A percentile compares a stretch with the other conserved stretches of the same genome.
phyloP scores from a whole-genome alignment of 2,329 filamentous ascomycete genomes.

The Ophiostoma sp. region DNA sequence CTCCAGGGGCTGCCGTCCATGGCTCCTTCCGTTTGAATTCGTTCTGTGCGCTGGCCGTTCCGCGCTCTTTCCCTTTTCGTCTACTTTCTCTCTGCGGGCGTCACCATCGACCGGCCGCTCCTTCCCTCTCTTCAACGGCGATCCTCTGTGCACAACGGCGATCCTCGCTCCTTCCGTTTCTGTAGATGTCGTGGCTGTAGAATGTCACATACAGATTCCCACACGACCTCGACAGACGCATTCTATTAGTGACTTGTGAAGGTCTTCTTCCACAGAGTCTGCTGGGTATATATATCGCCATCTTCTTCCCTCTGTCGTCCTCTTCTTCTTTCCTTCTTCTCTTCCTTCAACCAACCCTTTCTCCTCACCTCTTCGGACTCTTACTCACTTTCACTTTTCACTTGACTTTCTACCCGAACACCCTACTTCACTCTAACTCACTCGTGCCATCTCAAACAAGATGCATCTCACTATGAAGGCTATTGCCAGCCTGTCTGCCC shows the following conservation, averaged over 20 bases:
- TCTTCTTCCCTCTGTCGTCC: neutral
- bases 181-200: too few relatives aligned
- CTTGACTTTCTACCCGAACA: neutral
- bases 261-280: too few relatives aligned
- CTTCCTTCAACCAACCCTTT: neutral
- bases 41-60: neutral
- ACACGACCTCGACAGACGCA: neutral
- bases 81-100: too few relatives aligned
- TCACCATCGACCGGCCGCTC: neutral
- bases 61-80: neutral
- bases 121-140: neutral
- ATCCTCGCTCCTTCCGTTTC: too few relatives aligned
- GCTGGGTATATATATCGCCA: neutral
- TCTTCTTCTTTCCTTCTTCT: neutral
- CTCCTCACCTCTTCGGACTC: neutral
- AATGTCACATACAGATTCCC: neutral
- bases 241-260: neutral
- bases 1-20: neutral
- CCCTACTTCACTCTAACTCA: neutral
- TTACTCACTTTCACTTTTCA: neutral
- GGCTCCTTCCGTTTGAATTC: neutral
- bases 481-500: neutral
- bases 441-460: neutral
- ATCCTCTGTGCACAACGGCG: too few relatives aligned
- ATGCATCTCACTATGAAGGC: neutral